Evolutionary conservation across 2,329 filamentous ascomycete genomes (phyloP), one percentile per base, ranked within the genome.

Genomic region (Aspergillus viridinutans): DNA sequence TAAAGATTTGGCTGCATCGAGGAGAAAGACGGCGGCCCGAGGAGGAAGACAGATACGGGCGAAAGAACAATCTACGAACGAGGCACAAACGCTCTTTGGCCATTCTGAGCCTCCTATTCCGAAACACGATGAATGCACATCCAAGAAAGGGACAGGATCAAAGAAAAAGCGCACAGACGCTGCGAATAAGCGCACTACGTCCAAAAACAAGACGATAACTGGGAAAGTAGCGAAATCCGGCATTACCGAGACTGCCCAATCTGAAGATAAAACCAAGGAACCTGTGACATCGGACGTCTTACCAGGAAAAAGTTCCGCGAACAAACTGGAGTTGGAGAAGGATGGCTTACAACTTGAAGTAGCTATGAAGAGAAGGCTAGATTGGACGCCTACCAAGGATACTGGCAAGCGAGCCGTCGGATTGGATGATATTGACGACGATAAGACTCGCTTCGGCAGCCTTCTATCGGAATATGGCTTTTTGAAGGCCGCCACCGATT

Each of bases 311-410:
- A 43, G 51, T 29, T 28, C 50, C 17, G 26, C 47, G 12, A 61
- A 61, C 32, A 54, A 53, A 21, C 23, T 51, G 20, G 52, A 67
- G 49, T 59, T 57, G 58, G 57, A 62, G 53, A 49, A 60, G 28
- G 55, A 66, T 56, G 58, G 61, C 4, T 53, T 76, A 26, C 65
- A 72, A n/a, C 54, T 76, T 25, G 73, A 72, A 59, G 59, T 68
- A 49, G 88, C 87, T 7, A 69, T 82, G 26, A 76, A 74, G 49
- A 79, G 88, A 58, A 80, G 85, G 58, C 67, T 74, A 14, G 80
- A 86, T 57, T 92, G 89, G 89, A 92, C 89, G 1, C 89, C 88
- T 2, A 81, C 85, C 3, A 79, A 77, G 49, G 67, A 77, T 35
- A 78, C 77, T 45, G 63, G 62, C 1, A 56, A 68, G 3, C 58